These are phyloP conservation scores for Cinnamomum chago DNA, from an alignment of 164 flowering plant species.

Conservation along the genomic window DNA sequence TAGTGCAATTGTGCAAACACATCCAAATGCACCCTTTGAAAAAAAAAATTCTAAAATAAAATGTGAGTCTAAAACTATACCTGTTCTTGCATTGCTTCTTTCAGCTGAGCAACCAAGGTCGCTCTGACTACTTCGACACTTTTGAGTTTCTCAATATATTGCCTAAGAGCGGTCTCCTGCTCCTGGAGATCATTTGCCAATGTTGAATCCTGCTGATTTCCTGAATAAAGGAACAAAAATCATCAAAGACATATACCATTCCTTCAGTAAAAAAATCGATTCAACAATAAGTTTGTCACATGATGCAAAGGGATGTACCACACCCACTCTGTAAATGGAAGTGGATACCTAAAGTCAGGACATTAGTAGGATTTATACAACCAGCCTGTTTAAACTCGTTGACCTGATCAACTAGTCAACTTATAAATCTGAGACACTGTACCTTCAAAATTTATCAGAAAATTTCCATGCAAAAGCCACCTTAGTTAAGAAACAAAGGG, in stretches of 20 bases:
- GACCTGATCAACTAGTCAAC: too few species aligned
- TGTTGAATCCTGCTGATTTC: constrained; percentile 38
- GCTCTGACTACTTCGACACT: constrained; percentile 52
- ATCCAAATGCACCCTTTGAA: not conserved
- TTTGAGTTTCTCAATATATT: constrained; percentile 58
- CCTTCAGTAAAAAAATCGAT: not conserved
- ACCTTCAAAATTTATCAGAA: too few species aligned
- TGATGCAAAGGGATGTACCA: too few species aligned
- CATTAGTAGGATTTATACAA: too few species aligned
- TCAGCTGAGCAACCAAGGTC: constrained; percentile 52
- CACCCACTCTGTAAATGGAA: too few species aligned
- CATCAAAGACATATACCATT: not conserved
- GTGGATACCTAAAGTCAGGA: too few species aligned
- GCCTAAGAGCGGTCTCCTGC: constrained; percentile 53
- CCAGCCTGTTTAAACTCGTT: too few species aligned
- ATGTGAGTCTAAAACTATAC: constrained; percentile 24
- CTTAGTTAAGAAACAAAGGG: too few species aligned
- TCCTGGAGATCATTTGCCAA: constrained; percentile 51
- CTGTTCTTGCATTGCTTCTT: constrained; percentile 79
- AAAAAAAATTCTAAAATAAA: not conserved
- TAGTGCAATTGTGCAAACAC: not conserved
- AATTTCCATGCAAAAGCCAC: too few species aligned
- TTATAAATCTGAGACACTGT: too few species aligned
- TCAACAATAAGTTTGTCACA: not conserved
- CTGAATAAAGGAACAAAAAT: constrained; percentile 22